phyloP scores from a whole-genome alignment of 768 basidiomycete species.

The Podaxis pistillaris region DNA sequence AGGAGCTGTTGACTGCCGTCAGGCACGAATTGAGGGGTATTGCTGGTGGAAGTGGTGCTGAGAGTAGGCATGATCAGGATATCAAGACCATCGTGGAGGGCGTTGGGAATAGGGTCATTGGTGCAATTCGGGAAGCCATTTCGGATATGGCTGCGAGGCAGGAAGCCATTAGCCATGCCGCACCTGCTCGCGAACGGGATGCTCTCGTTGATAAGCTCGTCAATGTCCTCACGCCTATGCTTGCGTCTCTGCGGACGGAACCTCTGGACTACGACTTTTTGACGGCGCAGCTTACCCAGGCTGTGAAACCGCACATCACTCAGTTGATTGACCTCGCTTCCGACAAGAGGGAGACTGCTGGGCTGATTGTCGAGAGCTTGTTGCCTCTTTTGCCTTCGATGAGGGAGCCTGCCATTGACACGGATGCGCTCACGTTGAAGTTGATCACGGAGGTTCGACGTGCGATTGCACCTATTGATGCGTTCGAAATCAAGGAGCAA shows the following conservation, averaged over 20 bases:
- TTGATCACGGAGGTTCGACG: conserved; percentile 69
- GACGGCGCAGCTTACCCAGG: conserved; percentile 73
- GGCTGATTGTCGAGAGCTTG: conserved; percentile 73
- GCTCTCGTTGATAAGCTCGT: conserved; percentile 61
- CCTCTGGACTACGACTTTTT: conserved; percentile 77
- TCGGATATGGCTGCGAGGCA: conserved; percentile 55
- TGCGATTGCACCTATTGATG: conserved; percentile 73
- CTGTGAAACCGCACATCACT: conserved; percentile 86
- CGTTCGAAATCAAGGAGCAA: conserved; percentile 86
- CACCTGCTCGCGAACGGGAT: conserved; percentile 54
- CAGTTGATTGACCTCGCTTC: conserved; percentile 88
- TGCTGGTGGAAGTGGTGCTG: conserved; percentile 28
- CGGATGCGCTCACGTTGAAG: conserved; percentile 53
- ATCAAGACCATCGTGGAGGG: conserved; percentile 54
- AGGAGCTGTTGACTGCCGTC: conserved; percentile 54
- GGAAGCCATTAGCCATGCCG: conserved; percentile 47
- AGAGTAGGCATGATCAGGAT: conserved; percentile 26
- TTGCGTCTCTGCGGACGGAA: conserved; percentile 61
- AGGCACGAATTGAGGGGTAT: conserved; percentile 59
- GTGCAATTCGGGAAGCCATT: conserved; percentile 60
- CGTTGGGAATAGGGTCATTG: conserved; percentile 52
- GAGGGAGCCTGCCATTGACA: conserved; percentile 43
- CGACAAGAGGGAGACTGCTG: conserved; percentile 85
- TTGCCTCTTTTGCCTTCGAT: conserved; percentile 58
- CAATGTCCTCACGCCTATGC: conserved; percentile 53